Evolutionary conservation across 148 eudicot genomes (phyloP).

Genomic region (Vaccinium macrocarpon): DNA sequence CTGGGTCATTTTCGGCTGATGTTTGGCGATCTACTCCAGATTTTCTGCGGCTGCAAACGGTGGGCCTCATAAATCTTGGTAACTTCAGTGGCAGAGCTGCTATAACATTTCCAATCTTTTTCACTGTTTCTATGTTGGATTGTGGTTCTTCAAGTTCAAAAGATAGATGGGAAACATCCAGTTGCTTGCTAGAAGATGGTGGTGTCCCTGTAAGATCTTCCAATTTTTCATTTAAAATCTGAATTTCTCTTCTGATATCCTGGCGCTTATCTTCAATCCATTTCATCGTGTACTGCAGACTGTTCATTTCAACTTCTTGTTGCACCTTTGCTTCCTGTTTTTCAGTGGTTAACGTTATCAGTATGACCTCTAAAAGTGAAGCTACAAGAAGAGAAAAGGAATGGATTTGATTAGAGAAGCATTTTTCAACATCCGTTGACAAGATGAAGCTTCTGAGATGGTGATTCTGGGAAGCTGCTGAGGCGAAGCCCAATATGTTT

Average conservation of each 20-base stretch:
- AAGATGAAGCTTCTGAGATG: not conserved
- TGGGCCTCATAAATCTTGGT: slow-evolving; percentile 29
- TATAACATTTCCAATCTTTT: slow-evolving; percentile 7
- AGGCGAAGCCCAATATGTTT: not conserved
- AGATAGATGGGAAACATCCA: slow-evolving; percentile 14
- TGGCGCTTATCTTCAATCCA: slow-evolving; percentile 22
- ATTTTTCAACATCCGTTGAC: not conserved
- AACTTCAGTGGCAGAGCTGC: slow-evolving; percentile 11
- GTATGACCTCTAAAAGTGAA: not conserved
- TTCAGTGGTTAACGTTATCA: not conserved
- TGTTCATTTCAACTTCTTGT: slow-evolving; percentile 5
- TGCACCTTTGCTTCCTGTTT: not conserved
- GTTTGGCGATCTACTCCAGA: slow-evolving; percentile 10
- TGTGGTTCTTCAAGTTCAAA: slow-evolving; percentile 8
- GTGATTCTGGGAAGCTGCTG: not conserved
- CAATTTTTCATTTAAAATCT: slow-evolving; percentile 18
- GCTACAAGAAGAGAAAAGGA: not conserved
- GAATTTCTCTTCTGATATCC: slow-evolving; percentile 15
- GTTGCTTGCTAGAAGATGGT: slow-evolving; percentile 19
- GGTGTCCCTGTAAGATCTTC: slow-evolving; percentile 13
- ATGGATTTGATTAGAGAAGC: not conserved
- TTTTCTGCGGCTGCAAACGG: slow-evolving; percentile 25
- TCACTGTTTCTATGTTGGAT: not conserved
- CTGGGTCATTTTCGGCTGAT: not conserved
- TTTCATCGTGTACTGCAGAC: slow-evolving; percentile 22